phyloP scores from a whole-genome alignment of 1,284 basidiomycete genomes.

The Cutaneotrichosporon sp. region DNA sequence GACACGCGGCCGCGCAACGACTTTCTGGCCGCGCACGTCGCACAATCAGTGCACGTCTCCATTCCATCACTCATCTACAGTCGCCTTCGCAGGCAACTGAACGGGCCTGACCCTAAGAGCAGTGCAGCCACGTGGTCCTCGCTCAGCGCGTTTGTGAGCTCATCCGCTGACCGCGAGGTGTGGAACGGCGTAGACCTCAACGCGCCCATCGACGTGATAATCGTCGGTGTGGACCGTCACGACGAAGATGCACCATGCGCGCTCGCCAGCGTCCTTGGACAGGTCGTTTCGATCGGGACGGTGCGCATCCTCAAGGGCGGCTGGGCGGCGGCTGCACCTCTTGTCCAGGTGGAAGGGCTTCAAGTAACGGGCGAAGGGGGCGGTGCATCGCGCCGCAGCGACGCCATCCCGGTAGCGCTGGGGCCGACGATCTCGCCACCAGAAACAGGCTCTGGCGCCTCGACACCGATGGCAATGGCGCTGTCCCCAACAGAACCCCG shows the following conservation, averaged over 20 bases:
- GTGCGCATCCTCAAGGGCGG: constrained; percentile 39
- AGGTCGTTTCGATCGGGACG: constrained; percentile 25
- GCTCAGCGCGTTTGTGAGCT: constrained; percentile 72
- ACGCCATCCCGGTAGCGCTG: neutral
- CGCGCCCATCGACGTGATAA: constrained; percentile 53
- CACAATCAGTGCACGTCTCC: constrained; percentile 71
- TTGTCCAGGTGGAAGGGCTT: constrained; percentile 11
- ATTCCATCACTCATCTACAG: constrained; percentile 83
- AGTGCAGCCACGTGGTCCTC: constrained; percentile 58
- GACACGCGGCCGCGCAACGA: constrained; percentile 71
- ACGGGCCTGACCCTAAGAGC: neutral
- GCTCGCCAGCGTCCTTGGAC: constrained; percentile 28
- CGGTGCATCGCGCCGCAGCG: constrained; percentile 11
- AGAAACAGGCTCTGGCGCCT: neutral
- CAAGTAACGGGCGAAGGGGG: constrained; percentile 13
- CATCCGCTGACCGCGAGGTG: constrained; percentile 63
- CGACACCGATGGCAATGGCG: constrained; percentile 6
- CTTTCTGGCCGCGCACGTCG: constrained; percentile 64
- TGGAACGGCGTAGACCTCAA: constrained; percentile 60
- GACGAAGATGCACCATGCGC: constrained; percentile 30
- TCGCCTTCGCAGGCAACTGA: constrained; percentile 64
- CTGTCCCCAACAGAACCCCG: neutral
- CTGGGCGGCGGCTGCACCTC: constrained; percentile 32
- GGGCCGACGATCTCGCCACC: neutral
- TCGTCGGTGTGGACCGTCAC: constrained; percentile 34